These are phyloP conservation scores for Sequoiadendron giganteum DNA, from an alignment of 75 land plant species.

Conservation along the genomic window DNA sequence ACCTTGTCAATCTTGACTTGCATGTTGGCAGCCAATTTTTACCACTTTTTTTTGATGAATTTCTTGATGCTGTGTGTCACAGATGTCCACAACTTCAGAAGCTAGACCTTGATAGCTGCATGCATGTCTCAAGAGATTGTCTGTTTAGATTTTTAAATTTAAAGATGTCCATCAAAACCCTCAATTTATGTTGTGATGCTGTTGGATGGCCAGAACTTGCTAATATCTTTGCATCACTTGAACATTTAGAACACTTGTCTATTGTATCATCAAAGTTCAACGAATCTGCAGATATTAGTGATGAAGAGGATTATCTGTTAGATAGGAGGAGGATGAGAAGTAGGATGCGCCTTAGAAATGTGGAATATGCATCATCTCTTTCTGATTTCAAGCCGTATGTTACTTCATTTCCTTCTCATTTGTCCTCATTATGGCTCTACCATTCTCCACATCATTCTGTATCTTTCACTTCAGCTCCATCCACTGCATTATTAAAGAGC, in stretches of 20 bases:
- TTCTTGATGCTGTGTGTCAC: constrained; percentile 5
- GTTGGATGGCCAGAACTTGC: constrained; percentile 36
- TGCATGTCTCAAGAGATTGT: constrained; percentile 13
- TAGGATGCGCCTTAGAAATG: background rate
- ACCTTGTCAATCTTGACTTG: constrained; percentile 12
- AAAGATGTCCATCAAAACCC: constrained; percentile 19
- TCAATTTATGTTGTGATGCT: constrained; percentile 18
- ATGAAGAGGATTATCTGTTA: constrained; percentile 2
- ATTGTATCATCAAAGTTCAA: constrained; percentile 19
- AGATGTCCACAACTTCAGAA: constrained; percentile 24
- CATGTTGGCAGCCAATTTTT: constrained; percentile 12
- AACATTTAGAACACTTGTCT: constrained; percentile 26
- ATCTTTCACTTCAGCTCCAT: constrained; percentile 21
- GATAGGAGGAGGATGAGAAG: constrained; percentile 2
- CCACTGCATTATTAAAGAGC: constrained; percentile 19
- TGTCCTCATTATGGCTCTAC: constrained; percentile 31
- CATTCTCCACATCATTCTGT: constrained; percentile 24
- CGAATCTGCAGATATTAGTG: constrained; percentile 2
- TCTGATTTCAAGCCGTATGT: background rate
- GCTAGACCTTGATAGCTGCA: constrained; percentile 22
- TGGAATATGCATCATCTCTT: background rate
- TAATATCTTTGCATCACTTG: constrained; percentile 20
- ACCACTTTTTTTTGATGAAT: background rate
- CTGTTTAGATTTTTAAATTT: constrained; percentile 18
- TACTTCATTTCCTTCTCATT: constrained; percentile 15